Evolutionary conservation across 2,329 filamentous ascomycete genomes (phyloP).

Genomic region (Sclerotinia spermophila): DNA sequence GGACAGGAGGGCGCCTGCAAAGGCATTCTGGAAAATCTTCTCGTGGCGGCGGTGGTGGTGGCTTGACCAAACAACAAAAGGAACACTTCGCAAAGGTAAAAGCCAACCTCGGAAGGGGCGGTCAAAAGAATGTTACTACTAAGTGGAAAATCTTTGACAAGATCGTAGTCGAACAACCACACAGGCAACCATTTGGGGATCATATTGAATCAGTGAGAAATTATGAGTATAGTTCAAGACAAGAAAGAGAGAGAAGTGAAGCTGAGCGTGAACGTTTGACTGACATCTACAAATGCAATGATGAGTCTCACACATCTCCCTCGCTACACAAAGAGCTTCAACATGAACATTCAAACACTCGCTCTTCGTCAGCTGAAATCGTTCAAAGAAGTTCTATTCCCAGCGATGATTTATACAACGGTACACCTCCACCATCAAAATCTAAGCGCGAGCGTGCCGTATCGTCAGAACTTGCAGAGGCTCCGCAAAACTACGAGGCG

Average conservation of each 20-base stretch:
- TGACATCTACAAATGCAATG: background rate
- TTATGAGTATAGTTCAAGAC: background rate
- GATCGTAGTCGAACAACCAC: constrained; percentile 16
- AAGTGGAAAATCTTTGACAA: constrained; percentile 27
- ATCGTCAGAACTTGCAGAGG: background rate
- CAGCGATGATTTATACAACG: constrained; percentile 30
- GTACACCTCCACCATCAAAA: constrained; percentile 25
- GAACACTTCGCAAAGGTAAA: constrained; percentile 47
- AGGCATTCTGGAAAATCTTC: constrained; percentile 40
- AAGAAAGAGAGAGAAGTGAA: background rate
- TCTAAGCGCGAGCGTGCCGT: constrained; percentile 21
- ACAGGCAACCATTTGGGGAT: background rate
- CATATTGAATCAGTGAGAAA: background rate
- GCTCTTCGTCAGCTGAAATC: background rate
- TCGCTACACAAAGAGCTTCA: background rate
- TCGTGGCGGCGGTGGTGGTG: constrained; percentile 27
- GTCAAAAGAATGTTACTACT: constrained; percentile 35
- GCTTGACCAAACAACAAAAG: constrained; percentile 40
- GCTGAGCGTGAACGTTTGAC: background rate
- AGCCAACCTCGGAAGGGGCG: constrained; percentile 35
- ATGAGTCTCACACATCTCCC: background rate
- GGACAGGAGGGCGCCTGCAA: constrained; percentile 47
- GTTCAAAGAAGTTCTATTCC: background rate
- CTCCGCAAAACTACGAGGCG: constrained; percentile 3
- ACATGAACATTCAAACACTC: background rate